Conservation (phyloP, 352 stramenopile species). For the Phytophthora constricta region DNA sequence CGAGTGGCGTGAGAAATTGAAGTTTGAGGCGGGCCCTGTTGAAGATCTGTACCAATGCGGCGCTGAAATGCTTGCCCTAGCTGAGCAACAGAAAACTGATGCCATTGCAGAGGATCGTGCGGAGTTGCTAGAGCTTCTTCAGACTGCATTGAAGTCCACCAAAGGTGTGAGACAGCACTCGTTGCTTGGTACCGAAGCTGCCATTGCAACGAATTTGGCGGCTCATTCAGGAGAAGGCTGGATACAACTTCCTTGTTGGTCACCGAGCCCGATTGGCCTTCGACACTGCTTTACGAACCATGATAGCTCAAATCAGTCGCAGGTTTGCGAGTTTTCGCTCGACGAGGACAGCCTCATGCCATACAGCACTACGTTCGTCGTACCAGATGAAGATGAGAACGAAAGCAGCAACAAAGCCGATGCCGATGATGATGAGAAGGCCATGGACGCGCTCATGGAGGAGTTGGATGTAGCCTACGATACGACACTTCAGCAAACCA, state of each 20-base stretch:
- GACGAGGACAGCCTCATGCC: conserved; percentile 54
- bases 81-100: conserved; percentile 36
- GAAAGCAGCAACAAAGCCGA: conserved; percentile 16
- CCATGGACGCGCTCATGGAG: conserved; percentile 56
- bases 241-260: conserved; percentile 49
- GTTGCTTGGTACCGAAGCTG: conserved; percentile 31
- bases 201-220: conserved; percentile 28
- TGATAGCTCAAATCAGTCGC: conserved; percentile 22
- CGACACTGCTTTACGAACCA: conserved; percentile 40
- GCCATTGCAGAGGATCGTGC: conserved; percentile 1
- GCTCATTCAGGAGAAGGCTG: conserved; percentile 27
- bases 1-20: conserved; percentile 69
- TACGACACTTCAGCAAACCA: conserved; percentile 33
- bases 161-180: conserved; percentile 63
- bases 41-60: conserved; percentile 69
- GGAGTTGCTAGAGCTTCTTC: conserved; percentile 44
- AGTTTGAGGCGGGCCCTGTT: conserved; percentile 62
- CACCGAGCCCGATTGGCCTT: conserved; percentile 53
- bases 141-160: conserved; percentile 45
- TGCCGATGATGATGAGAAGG: conserved; percentile 44
- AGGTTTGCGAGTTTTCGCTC: conserved; percentile 49
- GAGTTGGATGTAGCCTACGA: conserved; percentile 63
- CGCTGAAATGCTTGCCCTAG: conserved; percentile 57
- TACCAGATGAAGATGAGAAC: conserved; percentile 34
- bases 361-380: conserved; percentile 42